These are phyloP conservation scores for Colletotrichum orbiculare DNA, from an alignment of 2,329 filamentous ascomycete genomes.

Conservation along the genomic window DNA sequence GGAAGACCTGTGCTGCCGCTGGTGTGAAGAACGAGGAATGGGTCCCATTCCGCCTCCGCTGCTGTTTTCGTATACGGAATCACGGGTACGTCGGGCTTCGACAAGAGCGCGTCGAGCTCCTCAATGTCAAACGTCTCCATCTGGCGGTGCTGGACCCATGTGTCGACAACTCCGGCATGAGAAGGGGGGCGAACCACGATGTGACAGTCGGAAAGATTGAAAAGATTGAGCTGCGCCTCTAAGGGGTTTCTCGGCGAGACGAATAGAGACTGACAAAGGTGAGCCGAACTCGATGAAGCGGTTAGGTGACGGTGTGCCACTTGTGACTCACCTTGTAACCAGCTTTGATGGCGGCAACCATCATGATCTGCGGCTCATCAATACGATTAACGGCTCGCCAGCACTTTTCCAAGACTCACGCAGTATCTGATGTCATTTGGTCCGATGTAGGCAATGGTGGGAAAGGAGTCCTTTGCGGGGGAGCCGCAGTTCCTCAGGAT, in stretches of 20 bases:
- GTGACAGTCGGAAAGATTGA: constrained; percentile 56
- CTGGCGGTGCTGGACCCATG: constrained; percentile 50
- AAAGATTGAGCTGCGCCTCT: constrained; percentile 58
- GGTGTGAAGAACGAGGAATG: constrained; percentile 55
- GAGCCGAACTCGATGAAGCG: no score
- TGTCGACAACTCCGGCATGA: constrained; percentile 45
- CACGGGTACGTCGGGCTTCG: constrained; percentile 44
- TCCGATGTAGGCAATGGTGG: constrained; percentile 58
- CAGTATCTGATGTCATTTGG: constrained; percentile 54
- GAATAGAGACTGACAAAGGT: constrained; percentile 50
- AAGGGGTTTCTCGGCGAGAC: constrained; percentile 58
- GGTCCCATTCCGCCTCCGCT: constrained; percentile 55
- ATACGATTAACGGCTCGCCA: accelerated
- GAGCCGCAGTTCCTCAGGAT: constrained; percentile 45
- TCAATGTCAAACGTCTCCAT: constrained; percentile 52
- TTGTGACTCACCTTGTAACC: constrained; percentile 41
- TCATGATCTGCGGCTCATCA: constrained; percentile 38
- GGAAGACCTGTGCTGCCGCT: constrained; percentile 59
- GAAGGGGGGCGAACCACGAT: constrained; percentile 48
- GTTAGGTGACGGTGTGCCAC: no score
- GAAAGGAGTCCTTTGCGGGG: constrained; percentile 42
- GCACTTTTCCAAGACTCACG: constrained; percentile 19
- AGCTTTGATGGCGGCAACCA: constrained; percentile 51
- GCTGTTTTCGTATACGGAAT: constrained; percentile 53
- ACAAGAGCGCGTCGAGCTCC: constrained; percentile 48